phyloP scores from a whole-genome alignment of 2,329 filamentous ascomycete species.

The Lachnellula hyalina region DNA sequence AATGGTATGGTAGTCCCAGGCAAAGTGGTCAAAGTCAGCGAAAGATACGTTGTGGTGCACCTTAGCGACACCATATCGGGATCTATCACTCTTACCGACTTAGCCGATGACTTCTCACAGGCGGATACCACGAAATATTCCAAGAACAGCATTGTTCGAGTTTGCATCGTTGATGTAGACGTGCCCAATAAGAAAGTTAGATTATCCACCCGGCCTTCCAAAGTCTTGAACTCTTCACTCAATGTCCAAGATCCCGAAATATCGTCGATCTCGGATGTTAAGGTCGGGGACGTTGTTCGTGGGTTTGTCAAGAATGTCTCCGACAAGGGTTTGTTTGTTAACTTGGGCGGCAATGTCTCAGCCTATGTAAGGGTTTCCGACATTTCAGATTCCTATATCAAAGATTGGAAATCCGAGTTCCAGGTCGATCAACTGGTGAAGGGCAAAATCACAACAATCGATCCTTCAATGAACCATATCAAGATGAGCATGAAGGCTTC shows the following conservation, averaged over 20 bases:
- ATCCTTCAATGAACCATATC: slow-evolving; percentile 63
- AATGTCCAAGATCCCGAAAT: slow-evolving; percentile 79
- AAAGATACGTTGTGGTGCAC: slow-evolving; percentile 79
- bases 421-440: slow-evolving; percentile 86
- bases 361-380: slow-evolving; percentile 82
- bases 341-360: slow-evolving; percentile 73
- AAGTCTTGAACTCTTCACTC: slow-evolving; percentile 79
- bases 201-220: slow-evolving; percentile 79
- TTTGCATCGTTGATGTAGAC: slow-evolving; percentile 80
- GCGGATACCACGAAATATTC: slow-evolving; percentile 69
- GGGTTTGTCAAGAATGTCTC: slow-evolving; percentile 90
- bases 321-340: slow-evolving; percentile 84
- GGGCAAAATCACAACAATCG: slow-evolving; percentile 72
- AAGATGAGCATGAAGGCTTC: slow-evolving; percentile 87
- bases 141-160: slow-evolving; percentile 81
- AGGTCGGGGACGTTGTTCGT: slow-evolving; percentile 72
- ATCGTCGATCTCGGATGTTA: slow-evolving; percentile 62
- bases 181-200: slow-evolving; percentile 76
- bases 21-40: slow-evolving; percentile 78
- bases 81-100: slow-evolving; percentile 74
- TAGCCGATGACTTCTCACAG: slow-evolving; percentile 80
- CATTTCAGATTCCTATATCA: slow-evolving; percentile 83
- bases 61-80: slow-evolving; percentile 76
- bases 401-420: slow-evolving; percentile 91
- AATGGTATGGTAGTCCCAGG: slow-evolving; percentile 77